Evolutionary conservation across 2,329 filamentous ascomycete genomes (phyloP).

Genomic region (Pseudophaeomoniella oleicola): DNA sequence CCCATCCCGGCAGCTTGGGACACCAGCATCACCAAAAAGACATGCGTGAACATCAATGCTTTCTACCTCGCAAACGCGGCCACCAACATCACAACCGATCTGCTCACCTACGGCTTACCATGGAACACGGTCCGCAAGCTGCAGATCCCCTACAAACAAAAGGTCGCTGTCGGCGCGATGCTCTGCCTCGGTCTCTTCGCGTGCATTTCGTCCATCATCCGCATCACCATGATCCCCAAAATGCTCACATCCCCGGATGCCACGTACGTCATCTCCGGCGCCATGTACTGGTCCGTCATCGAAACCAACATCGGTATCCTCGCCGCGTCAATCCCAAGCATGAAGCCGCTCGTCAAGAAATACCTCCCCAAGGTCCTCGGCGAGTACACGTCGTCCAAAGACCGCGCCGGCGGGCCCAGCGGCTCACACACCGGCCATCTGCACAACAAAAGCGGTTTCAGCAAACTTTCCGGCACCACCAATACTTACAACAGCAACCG

Average conservation of each 20-base stretch:
- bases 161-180: constrained; percentile 30
- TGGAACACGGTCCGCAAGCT: constrained; percentile 31
- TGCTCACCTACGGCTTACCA: constrained; percentile 39
- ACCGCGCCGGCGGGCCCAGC: not conserved
- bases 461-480: not conserved
- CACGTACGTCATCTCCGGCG: constrained; percentile 17
- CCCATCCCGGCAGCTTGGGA: constrained; percentile 27
- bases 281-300: constrained; percentile 33
- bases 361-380: constrained; percentile 21
- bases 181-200: constrained; percentile 37
- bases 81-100: constrained; percentile 46
- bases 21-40: constrained; percentile 14
- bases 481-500: not conserved
- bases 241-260: constrained; percentile 23
- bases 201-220: constrained; percentile 31
- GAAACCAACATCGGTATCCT: constrained; percentile 28
- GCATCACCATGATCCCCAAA: constrained; percentile 29
- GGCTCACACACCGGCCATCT: not conserved
- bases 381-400: not conserved
- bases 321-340: constrained; percentile 26
- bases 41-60: constrained; percentile 32
- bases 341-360: constrained; percentile 26
- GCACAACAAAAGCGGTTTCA: not conserved
- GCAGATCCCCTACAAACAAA: constrained; percentile 33
- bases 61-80: constrained; percentile 41